Evolutionary conservation across 306 rosid genomes (phyloP).

Genomic region (Cicer arietinum): DNA sequence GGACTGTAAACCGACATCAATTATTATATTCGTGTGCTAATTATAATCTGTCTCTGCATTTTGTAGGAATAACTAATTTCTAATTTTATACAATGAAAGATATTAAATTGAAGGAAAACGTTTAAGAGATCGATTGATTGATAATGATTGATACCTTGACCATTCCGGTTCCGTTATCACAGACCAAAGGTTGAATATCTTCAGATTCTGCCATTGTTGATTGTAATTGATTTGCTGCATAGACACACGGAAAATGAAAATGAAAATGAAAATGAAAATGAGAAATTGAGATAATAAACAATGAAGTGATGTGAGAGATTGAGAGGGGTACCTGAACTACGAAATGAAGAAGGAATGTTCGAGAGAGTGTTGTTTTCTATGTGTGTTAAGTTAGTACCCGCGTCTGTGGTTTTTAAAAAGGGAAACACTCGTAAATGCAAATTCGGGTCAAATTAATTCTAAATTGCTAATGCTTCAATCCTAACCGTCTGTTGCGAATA

Average conservation of each 20-base stretch:
- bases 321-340: conserved; percentile 6
- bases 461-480: conserved; percentile 56
- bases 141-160: conserved; percentile 66
- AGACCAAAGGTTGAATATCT: conserved; percentile 94
- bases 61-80: too few species aligned
- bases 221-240: conserved; percentile 43
- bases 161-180: conserved; percentile 97
- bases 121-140: neutral
- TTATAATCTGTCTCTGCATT: too few species aligned
- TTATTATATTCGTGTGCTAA: too few species aligned
- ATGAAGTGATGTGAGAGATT: too few species aligned
- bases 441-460: conserved; percentile 57
- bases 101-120: neutral
- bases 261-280: neutral
- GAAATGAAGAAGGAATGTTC: conserved; percentile 19
- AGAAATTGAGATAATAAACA: neutral
- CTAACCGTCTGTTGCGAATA: conserved; percentile 55
- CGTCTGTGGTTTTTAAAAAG: conserved; percentile 69
- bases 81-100: too few species aligned
- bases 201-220: conserved; percentile 80
- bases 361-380: conserved; percentile 3
- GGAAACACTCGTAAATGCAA: conserved; percentile 55
- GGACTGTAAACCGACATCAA: too few species aligned
- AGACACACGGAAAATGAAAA: neutral
- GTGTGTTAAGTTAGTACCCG: conserved; percentile 47